Evolutionary conservation across 192 early-diverging fungal species (phyloP).

Genomic region (Podila verticillata): DNA sequence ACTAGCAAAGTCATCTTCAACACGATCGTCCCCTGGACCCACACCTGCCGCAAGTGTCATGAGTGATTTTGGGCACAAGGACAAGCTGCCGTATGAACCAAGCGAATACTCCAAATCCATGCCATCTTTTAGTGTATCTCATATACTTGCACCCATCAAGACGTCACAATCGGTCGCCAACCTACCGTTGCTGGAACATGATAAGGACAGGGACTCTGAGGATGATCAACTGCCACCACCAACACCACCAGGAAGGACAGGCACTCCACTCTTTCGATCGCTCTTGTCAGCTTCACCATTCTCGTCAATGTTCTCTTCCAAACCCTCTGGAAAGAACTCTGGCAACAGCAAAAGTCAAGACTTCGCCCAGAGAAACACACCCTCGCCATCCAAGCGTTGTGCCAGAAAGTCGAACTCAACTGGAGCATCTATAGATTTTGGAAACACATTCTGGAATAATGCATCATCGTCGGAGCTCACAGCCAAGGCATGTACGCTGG

Average conservation of each 20-base stretch:
- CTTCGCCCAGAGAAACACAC: background rate
- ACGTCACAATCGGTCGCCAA: background rate
- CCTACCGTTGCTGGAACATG: background rate
- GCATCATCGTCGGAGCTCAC: background rate
- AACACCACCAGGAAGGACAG: background rate
- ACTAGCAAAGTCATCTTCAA: conserved; percentile 1
- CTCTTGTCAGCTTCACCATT: conserved; percentile 37
- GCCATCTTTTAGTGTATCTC: conserved; percentile 24
- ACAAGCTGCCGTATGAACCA: conserved; percentile 23
- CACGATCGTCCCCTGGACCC: conserved; percentile 13
- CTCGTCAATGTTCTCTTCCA: conserved; percentile 32
- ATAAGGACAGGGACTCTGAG: background rate
- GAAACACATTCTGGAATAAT: background rate
- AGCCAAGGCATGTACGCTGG: background rate
- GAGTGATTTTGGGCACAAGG: conserved; percentile 27
- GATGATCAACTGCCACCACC: background rate
- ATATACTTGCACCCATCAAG: conserved; percentile 9
- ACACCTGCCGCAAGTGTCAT: background rate
- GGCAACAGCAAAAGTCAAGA: conserved; percentile 5
- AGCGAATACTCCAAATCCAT: conserved; percentile 39
- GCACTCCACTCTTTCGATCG: conserved; percentile 10
- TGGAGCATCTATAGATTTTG: background rate
- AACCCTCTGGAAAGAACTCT: background rate
- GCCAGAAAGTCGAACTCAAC: conserved; percentile 3
- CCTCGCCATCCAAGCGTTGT: background rate